Conservation (phyloP, 345 rosid genomes). For the Hypericum perforatum region DNA sequence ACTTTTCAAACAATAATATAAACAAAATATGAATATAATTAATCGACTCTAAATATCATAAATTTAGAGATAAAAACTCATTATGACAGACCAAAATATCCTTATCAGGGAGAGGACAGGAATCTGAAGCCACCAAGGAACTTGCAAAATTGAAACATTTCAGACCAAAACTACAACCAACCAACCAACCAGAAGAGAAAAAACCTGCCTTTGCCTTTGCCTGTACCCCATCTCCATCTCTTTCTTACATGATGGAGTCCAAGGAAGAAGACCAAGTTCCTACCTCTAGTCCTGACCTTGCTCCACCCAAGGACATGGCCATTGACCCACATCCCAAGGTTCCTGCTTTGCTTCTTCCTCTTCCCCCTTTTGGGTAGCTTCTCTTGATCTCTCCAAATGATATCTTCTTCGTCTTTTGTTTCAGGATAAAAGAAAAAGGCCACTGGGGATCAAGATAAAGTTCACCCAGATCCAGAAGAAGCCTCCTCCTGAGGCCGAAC, state of each 20-base stretch:
- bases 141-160: too few species aligned
- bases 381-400: slow-evolving; percentile 8
- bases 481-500: slow-evolving; percentile 14
- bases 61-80: too few species aligned
- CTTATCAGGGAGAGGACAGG: not conserved
- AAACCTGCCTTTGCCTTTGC: slow-evolving; percentile 8
- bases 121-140: slow-evolving; percentile 4
- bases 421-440: slow-evolving; percentile 18
- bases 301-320: slow-evolving; percentile 8
- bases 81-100: too few species aligned
- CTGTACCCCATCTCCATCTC: not conserved
- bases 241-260: not conserved
- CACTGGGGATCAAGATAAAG: slow-evolving; percentile 12
- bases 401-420: slow-evolving; percentile 1
- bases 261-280: not conserved
- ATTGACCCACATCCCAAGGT: slow-evolving; percentile 18
- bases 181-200: not conserved
- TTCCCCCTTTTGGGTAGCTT: slow-evolving; percentile 1
- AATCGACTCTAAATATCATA: too few species aligned
- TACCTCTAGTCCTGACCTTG: not conserved
- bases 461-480: slow-evolving; percentile 19
- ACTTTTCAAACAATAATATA: too few species aligned
- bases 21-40: too few species aligned
- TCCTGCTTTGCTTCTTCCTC: not conserved
- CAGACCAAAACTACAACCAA: not conserved